Evolutionary conservation across 179 eudicot genomes (phyloP), one percentile per base, ranked within the genome.

Genomic region (Amaranthus tricolor): DNA sequence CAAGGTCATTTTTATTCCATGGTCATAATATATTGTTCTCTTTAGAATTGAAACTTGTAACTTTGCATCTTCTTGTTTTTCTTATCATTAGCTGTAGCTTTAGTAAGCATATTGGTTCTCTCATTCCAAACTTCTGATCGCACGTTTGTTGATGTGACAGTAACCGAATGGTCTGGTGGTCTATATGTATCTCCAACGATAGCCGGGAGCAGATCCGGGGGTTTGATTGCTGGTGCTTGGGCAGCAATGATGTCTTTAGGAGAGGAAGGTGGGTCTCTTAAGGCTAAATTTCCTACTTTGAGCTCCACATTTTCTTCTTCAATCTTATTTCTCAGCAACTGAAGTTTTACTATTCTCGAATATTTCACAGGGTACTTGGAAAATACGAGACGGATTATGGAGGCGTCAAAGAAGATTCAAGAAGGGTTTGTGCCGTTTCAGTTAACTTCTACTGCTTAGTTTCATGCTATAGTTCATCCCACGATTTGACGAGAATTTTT

Each of bases 101-200:
- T 6, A 62, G 21, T 2, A 49, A 72, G 5, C 16, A 14, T 50
- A 15, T 72, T 14, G 15, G 65, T 7, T 19, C 13, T 51, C 14
- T 43, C 12, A n/a, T 52, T 49, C 14, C 17, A 31, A 62, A 44
- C 11, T 24, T 68, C 7, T 72, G 61, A 68, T 21, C 5, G 51
- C 21, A 3, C 60, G 47, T 17, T 66, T 73, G 31, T 78, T 51
- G 63, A 73, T 69, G 62, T 17, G 82, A 60, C 86, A 96, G 99
- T 96, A 72, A 93, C 99, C 47, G 99, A 96, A 84, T 96, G 99
- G 99, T 83, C 98, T 76, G 98, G 99, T 84, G 99, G 99, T 53
- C 96, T 96, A 51, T 96, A 94, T 80, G 90, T 96, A 55, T 96
- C 99, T 77, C 99, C 99, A 65, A 90, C 96, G 31, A 89, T 94